Evolutionary conservation across 1,139 yeast genomes (phyloP), one percentile per base, ranked within the genome.

Genomic region (Debaryomyces fabryi): DNA sequence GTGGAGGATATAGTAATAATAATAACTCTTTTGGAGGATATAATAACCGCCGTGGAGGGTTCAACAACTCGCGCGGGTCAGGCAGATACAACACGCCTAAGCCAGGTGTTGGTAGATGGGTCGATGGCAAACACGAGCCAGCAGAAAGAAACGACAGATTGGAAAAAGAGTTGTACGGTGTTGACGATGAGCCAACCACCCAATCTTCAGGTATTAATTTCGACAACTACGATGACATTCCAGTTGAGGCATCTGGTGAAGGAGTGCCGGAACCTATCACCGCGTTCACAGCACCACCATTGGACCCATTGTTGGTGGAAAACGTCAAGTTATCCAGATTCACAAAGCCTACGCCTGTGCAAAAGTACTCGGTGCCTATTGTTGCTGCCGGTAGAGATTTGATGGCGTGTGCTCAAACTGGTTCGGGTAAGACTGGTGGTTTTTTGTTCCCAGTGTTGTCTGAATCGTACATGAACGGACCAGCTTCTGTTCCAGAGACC

Each of bases 381-480:
- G 96, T 95, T 58, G 91, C 96, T 52, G 85, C 79, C 47, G 96
- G 96, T 63, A 86, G 99, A 78, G 99, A 93, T 74, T 85, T 93
- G 76, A 93, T 93, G 49, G 96, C 95, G 1, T 88, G 96, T 74
- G 96, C 97, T 0, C 97, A 96, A 37, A 90, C 97, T 0, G 97
- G 95, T 88, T 92, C 98, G 50, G 99, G 99, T 83, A 93, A 93
- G 79, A 93, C 99, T 68, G 98, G 99, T 81, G 99, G 99, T 58
- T 93, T 93, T 82, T 80, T 93, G 67, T 93, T 93, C 88, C 99
- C 99, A 58, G 96, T 95, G 51, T 81, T 93, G 61, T 88, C 96
- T 42, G 93, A 92, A 75, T 88, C 96, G 53, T 93, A 86, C 75
- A 76, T 82, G 70, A 83, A 79, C 62, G 99, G 99, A 43, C 99